phyloP scores from a whole-genome alignment of 768 basidiomycete species.

The Collybiopsis confluens region DNA sequence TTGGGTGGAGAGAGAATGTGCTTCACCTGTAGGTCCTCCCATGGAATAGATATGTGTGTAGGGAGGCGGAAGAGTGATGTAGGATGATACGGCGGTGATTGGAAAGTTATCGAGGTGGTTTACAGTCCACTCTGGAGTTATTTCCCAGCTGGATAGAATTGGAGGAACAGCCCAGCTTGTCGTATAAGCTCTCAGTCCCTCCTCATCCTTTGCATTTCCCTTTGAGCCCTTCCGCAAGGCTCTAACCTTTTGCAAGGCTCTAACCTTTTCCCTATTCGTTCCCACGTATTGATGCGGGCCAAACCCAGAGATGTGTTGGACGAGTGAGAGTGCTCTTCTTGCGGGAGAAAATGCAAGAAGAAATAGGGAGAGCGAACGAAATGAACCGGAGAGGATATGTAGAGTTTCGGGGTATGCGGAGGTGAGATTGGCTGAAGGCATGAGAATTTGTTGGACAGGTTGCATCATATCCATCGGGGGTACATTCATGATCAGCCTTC shows the following conservation, averaged over 20 bases:
- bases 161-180: slow-evolving; percentile 51
- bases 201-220: background rate
- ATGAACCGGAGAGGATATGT: slow-evolving; percentile 40
- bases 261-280: slow-evolving; percentile 27
- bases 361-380: slow-evolving; percentile 47
- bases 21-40: slow-evolving; percentile 50
- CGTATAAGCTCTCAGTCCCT: slow-evolving; percentile 30
- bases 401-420: background rate
- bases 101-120: slow-evolving; percentile 38
- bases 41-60: slow-evolving; percentile 44
- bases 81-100: slow-evolving; percentile 53
- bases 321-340: slow-evolving; percentile 32
- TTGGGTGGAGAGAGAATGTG: slow-evolving; percentile 31
- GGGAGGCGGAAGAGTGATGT: slow-evolving; percentile 44
- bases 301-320: slow-evolving; percentile 38
- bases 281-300: slow-evolving; percentile 53
- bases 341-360: slow-evolving; percentile 45
- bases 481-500: no score
- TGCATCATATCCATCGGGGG: background rate
- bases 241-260: slow-evolving; percentile 16
- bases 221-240: background rate
- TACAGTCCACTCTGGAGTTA: slow-evolving; percentile 26
- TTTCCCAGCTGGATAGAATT: slow-evolving; percentile 39
- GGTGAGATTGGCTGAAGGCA: background rate
- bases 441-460: slow-evolving; percentile 1